Evolutionary conservation across 108 stramenopile species (phyloP).

Genomic region (Phaeodactylum tricornutum): DNA sequence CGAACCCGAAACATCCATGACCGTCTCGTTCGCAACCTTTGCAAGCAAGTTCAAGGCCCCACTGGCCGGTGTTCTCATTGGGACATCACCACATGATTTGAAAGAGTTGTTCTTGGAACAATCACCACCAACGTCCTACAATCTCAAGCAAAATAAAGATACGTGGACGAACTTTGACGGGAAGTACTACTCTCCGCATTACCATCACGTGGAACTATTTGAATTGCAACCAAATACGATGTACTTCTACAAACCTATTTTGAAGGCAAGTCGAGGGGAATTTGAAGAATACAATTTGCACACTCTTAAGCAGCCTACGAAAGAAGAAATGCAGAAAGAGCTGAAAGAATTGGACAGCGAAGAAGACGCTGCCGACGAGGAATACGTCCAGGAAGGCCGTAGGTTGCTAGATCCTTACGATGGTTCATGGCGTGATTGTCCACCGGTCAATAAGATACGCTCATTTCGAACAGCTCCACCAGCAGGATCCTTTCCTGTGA

Average conservation of each 20-base stretch:
- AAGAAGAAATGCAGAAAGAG: too few relatives aligned
- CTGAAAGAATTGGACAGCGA: too few relatives aligned
- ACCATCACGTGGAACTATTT: conserved; percentile 50
- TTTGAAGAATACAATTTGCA: conserved; percentile 8
- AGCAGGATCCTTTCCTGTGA: conserved; percentile 1
- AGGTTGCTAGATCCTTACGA: conserved; percentile 29
- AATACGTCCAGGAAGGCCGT: too few relatives aligned
- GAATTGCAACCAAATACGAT: conserved; percentile 41
- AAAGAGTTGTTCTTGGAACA: conserved; percentile 23
- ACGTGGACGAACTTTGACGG: conserved; percentile 1
- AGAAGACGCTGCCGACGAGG: too few relatives aligned
- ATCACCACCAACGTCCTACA: conserved; percentile 16
- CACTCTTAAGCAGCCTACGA: too few relatives aligned
- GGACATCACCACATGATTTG: conserved; percentile 21
- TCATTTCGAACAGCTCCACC: conserved; percentile 30
- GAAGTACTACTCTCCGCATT: conserved; percentile 26
- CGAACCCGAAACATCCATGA: conserved; percentile 36
- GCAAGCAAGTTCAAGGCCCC: conserved; percentile 9
- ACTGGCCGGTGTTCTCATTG: conserved; percentile 32
- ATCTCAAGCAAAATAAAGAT: not conserved
- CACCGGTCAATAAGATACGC: conserved; percentile 16
- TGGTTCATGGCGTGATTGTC: conserved; percentile 15
- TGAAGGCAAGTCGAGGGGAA: conserved; percentile 16
- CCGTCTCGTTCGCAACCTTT: conserved; percentile 33
- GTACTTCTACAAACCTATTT: conserved; percentile 49